Conservation (phyloP, 441 rosid genomes). For the Pelargonium cotyledonis region DNA sequence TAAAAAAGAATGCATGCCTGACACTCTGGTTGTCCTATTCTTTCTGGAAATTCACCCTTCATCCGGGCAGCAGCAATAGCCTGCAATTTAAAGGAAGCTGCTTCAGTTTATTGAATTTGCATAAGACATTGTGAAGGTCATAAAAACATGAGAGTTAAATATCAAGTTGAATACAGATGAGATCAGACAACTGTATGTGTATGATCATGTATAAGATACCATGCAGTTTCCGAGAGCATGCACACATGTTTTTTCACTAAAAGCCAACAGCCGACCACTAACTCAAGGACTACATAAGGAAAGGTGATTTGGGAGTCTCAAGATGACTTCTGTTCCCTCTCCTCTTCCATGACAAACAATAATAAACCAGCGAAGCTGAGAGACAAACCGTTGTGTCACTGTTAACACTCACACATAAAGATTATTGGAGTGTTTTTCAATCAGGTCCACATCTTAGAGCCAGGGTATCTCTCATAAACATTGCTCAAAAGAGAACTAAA, state of each 20-base stretch:
- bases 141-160: neutral
- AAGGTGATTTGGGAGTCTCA: neutral
- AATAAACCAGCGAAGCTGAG: too few relatives aligned
- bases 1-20: conserved; percentile 49
- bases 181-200: neutral
- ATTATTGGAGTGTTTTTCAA: neutral
- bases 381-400: neutral
- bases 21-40: conserved; percentile 92
- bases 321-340: neutral
- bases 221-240: neutral
- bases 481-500: neutral
- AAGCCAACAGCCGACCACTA: neutral
- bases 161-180: neutral
- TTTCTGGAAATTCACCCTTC: conserved; percentile 95
- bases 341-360: neutral
- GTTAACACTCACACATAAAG: neutral
- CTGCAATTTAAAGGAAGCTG: conserved; percentile 34
- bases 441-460: neutral
- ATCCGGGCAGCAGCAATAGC: conserved; percentile 89
- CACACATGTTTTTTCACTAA: neutral
- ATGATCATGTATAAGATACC: neutral
- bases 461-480: neutral
- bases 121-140: neutral
- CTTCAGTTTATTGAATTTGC: conserved; percentile 18
- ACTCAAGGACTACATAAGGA: neutral